These are phyloP conservation scores for Colletotrichum abscissum DNA, from an alignment of 2,329 filamentous ascomycete species.

Conservation along the genomic window DNA sequence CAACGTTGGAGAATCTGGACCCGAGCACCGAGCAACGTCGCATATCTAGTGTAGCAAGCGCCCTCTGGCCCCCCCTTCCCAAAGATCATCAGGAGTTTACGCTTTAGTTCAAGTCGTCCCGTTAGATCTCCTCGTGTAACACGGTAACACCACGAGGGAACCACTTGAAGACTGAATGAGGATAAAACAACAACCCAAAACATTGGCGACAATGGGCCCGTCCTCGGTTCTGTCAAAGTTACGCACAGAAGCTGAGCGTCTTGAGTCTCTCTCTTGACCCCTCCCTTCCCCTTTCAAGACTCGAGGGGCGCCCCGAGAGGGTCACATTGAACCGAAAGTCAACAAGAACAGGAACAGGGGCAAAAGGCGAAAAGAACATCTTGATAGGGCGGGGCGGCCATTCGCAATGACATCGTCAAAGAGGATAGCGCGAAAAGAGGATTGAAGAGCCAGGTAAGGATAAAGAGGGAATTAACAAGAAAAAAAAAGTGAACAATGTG, in stretches of 20 bases:
- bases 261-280: neutral
- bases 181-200: slow-evolving; percentile 14
- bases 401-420: slow-evolving; percentile 32
- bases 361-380: neutral
- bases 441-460: neutral
- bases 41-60: neutral
- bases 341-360: slow-evolving; percentile 7
- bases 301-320: neutral
- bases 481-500: neutral
- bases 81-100: slow-evolving; percentile 18
- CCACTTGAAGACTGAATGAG: slow-evolving; percentile 6
- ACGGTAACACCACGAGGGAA: neutral
- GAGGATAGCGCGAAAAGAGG: slow-evolving; percentile 18
- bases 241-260: slow-evolving; percentile 2
- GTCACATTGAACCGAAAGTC: neutral
- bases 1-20: slow-evolving; percentile 1
- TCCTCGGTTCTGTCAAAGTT: neutral
- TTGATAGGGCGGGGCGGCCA: slow-evolving; percentile 2
- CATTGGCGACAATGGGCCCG: slow-evolving; percentile 8
- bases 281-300: neutral
- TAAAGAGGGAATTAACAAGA: neutral
- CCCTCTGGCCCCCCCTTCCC: neutral
- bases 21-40: neutral
- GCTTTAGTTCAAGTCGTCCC: neutral
- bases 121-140: slow-evolving; percentile 4